phyloP scores from a whole-genome alignment of 2,329 filamentous ascomycete species.

The Venturiaceae sp. region DNA sequence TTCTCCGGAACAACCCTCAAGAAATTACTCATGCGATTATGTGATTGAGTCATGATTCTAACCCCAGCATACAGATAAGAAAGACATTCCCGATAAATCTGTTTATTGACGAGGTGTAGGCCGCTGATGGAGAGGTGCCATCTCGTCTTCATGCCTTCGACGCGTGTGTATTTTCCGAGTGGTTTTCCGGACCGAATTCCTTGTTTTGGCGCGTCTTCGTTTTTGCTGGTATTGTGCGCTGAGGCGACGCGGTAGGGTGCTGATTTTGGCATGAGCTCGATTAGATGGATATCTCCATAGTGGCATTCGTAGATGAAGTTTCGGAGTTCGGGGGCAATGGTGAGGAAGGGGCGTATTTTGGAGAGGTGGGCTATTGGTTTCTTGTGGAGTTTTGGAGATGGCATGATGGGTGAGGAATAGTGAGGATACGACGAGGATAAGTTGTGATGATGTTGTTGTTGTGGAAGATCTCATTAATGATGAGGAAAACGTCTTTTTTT shows the following conservation, averaged over 20 bases:
- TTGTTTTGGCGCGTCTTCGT: not conserved
- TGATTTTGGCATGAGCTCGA: not conserved
- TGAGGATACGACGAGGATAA: not conserved
- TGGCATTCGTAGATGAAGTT: not conserved
- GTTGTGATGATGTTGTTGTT: not conserved
- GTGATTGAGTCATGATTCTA: not conserved
- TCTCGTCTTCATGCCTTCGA: not conserved
- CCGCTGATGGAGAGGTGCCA: slow-evolving; percentile 1
- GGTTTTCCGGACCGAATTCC: not conserved
- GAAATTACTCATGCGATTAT: not conserved
- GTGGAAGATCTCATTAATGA: not conserved
- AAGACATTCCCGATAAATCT: not conserved
- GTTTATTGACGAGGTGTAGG: not conserved
- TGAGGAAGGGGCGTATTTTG: not conserved
- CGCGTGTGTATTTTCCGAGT: not conserved
- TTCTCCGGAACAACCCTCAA: not conserved
- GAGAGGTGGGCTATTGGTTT: not conserved
- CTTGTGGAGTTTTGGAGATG: not conserved
- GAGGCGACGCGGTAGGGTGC: not conserved
- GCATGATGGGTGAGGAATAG: not conserved
- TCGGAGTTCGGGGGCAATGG: not conserved
- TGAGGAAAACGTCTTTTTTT: not conserved
- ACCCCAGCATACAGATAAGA: not conserved
- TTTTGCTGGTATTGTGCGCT: not conserved
- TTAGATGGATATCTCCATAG: not conserved